Base-by-base conservation (phyloP, 495 filamentous ascomycete genomes). In the Aspergillus nanangensis region DNA sequence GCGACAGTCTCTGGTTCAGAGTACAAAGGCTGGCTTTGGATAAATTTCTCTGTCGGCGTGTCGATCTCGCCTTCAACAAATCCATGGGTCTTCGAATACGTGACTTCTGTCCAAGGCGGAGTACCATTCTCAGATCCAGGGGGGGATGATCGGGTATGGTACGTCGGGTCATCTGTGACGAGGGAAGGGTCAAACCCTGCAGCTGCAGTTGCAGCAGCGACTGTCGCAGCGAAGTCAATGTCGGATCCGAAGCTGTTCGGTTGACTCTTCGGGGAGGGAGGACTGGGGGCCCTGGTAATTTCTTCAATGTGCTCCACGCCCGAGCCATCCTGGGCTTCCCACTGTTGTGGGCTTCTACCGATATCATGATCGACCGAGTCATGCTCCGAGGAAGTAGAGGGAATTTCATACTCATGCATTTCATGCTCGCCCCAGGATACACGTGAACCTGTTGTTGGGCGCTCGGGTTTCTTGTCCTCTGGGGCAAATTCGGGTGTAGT, bases 131-230 rank as follows among this genome's bases (percentile, higher is more conserved):
- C 54, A 55, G 82, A 78, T 7, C 76, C 73, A 5, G 82, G 82
- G 3, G 83, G 83, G 0, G 84, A 86, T 33, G 80, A 76, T 15
- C 83, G 77, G 18, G 71, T 72, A 36, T 79, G 79, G 45, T 80
- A 89, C 2, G 56, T 67, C 0, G 79, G 76, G 51, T 89, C 74
- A 41, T 87, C 69, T 18, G 84, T 79, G 11, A 89, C 78, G 45
- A 88, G 78, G 20, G 85, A 76, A 17, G 84, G 79, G 58, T 88
- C 79, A 47, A 89, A 89, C 0, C 85, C 85, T 41, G 79, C 74
- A 4, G 77, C 78, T 60, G 82, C 60, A 15, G 86, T 73, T 5
- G 79, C 83, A 27, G 84, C 86, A 53, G 84, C 84, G n/a, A 88
- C 56, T 8, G 74, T 79, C 19, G 84, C 84, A 14, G 82, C 77